Evolutionary conservation across 1,139 yeast species (phyloP), one percentile per base, ranked within the genome.

Genomic region (Yamadazyma triangularis): DNA sequence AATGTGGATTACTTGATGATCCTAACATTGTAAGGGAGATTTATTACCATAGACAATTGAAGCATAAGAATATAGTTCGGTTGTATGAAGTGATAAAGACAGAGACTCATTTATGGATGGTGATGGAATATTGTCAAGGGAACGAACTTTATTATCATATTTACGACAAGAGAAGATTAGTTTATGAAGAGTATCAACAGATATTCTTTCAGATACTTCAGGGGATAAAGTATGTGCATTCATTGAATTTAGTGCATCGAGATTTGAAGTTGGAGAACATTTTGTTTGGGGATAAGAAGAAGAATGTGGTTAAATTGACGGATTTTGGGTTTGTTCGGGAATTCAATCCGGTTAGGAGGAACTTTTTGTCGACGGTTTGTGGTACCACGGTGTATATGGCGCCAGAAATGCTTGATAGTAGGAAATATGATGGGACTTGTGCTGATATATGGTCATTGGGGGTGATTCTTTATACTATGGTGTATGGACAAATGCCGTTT

Each of bases 351-450:
- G 41, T 68, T 61, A 32, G 67, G 63, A 40, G 72, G 58, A 55
- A 53, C n/a, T 60, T 79, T 31, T 58, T 91, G 26, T 84, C 84
- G 28, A 91, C 96, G 0, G 70, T 88, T 1, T 91, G 98, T 57
- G 98, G 98, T 2, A 91, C 98, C 0, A 78, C 89, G 0, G 94
- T 88, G 4, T 91, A 91, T 51, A 88, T 89, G 96, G 96, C 98
- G 0, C 98, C 98, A 0, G 98, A 91, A 50, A 64, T 91, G 45
- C 64, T 88, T 23, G 63, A 69, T 33, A 73, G 76, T 39, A 71
- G 73, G 34, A 79, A 77, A 33, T 91, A 91, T 51, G 78, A 79
- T 24, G 98, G 97, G 1, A 79, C 83, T 47, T 76, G 82, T 36
- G 72, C 81, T 5, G 98, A 91, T 53, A 77, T 85, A 3, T 91